phyloP scores from a whole-genome alignment of 768 basidiomycete genomes.

The Mycena chlorophos region DNA sequence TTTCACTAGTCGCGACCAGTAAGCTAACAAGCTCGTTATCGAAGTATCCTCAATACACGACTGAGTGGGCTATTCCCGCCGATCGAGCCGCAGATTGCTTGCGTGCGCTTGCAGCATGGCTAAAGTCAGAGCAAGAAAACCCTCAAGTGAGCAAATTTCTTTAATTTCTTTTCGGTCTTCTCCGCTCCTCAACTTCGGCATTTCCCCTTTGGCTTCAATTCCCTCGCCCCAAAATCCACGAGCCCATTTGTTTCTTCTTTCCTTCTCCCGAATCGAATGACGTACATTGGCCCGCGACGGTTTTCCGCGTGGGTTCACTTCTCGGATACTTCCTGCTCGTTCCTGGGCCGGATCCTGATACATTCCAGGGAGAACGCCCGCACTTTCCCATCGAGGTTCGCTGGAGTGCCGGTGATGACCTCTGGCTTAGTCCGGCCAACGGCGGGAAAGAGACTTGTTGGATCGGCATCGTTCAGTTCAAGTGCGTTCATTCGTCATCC shows the following conservation, averaged over 20 bases:
- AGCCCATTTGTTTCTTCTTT: neutral
- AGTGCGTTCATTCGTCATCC: constrained; percentile 57
- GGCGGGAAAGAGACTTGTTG: constrained; percentile 73
- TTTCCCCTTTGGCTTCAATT: neutral
- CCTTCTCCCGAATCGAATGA: neutral
- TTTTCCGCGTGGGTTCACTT: neutral
- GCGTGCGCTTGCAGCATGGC: constrained; percentile 67
- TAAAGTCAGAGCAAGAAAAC: constrained; percentile 55
- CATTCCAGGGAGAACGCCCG: constrained; percentile 67
- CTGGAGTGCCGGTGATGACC: constrained; percentile 84
- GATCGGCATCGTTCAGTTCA: constrained; percentile 98
- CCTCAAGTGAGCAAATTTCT: constrained; percentile 2
- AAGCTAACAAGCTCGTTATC: neutral
- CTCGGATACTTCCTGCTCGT: neutral
- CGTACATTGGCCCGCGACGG: neutral
- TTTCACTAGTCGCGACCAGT: neutral
- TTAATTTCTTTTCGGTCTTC: neutral
- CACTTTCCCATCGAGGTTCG: constrained; percentile 95
- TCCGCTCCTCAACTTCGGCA: neutral
- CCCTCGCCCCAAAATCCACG: neutral
- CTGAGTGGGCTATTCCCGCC: constrained; percentile 91
- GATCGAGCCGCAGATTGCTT: constrained; percentile 66
- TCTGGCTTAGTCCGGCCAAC: constrained; percentile 90
- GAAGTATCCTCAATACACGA: constrained; percentile 90
- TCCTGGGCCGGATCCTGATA: neutral